Conservation (phyloP, 805 yeast genomes). For the Isabelozyma gotoi region DNA sequence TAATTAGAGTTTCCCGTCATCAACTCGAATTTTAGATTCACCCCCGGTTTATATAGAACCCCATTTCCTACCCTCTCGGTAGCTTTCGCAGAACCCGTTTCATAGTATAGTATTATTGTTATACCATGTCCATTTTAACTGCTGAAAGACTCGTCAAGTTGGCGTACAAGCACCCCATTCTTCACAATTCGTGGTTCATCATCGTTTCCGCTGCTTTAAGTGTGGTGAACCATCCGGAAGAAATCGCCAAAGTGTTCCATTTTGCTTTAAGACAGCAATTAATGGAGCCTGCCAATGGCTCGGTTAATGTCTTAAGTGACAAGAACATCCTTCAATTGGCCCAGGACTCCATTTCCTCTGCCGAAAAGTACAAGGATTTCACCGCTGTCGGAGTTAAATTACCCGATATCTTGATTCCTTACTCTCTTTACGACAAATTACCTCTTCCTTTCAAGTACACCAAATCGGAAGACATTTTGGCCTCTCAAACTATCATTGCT, state of each 20-base stretch:
- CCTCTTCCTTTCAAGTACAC: slow-evolving; percentile 37
- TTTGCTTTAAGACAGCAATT: slow-evolving; percentile 56
- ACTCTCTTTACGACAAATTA: slow-evolving; percentile 34
- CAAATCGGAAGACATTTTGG: slow-evolving; percentile 32
- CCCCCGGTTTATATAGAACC: too few relatives aligned
- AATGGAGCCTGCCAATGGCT: slow-evolving; percentile 26
- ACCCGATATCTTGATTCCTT: slow-evolving; percentile 43
- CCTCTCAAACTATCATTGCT: slow-evolving; percentile 38
- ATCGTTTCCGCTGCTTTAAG: slow-evolving; percentile 80
- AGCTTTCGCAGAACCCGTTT: too few relatives aligned
- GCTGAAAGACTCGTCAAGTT: slow-evolving; percentile 55
- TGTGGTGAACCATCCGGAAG: slow-evolving; percentile 80
- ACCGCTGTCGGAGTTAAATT: slow-evolving; percentile 40
- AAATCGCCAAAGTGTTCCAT: slow-evolving; percentile 71
- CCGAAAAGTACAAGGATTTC: slow-evolving; percentile 37
- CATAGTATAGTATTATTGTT: too few relatives aligned
- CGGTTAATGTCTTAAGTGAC: slow-evolving; percentile 30
- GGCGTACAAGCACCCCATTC: slow-evolving; percentile 52
- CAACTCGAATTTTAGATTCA: too few relatives aligned
- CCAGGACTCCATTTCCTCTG: slow-evolving; percentile 37
- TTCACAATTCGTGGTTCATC: slow-evolving; percentile 67
- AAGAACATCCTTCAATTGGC: slow-evolving; percentile 33
- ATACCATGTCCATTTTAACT: slow-evolving; percentile 39
- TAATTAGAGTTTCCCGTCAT: too few relatives aligned
- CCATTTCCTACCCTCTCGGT: too few relatives aligned